Evolutionary conservation across 768 basidiomycete species (phyloP), one percentile per base, ranked within the genome.

Genomic region (Suillus cothurnatus): DNA sequence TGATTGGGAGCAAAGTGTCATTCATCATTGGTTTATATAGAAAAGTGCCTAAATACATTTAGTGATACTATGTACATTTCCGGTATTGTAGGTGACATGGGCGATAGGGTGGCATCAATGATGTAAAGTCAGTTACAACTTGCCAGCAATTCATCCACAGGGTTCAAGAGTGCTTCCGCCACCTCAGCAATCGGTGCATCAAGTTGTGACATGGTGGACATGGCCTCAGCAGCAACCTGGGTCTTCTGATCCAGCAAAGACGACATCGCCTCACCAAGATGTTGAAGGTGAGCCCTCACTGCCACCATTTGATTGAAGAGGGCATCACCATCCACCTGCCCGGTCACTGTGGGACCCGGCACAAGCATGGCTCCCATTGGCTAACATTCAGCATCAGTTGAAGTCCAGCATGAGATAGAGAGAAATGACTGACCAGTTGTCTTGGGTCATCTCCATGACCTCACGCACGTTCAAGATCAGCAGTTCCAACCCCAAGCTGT

Each of bases 141-240:
- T 6, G 47, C 5, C 5, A 1, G 6, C 0, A 23, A 23, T 23
- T 49, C 14, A 4, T 5, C 0, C 0, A 2, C 3, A 0, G 12
- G 23, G 6, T 49, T 23, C 5, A 14, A 49, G n/a, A 47, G 47
- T 23, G 0, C 47, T 5, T 49, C 23, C n/a, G 4, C 23, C n/a
- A 49, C 9, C 11, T 49, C n/a, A 26, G 0, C 14, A 0, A 49
- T 49, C 2, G 14, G 47, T 2, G 0, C 49, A 23, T 49, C 23
- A 15, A 49, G 49, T 26, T n/a, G 11, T 0, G 12, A 2, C 49
- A 49, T 49, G 49, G 49, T 49, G 1, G 47, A 14, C 7, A 6
- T 1, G 2, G 47, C 47, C 0, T 12, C 47, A 0, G 23, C 6
- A 2, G 23, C 23, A 0, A 15, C 7, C 23, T 50, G 23, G 0